These are phyloP conservation scores for Fraxinus sp. DNA, from an alignment of 305 asterid genomes.

Conservation along the genomic window DNA sequence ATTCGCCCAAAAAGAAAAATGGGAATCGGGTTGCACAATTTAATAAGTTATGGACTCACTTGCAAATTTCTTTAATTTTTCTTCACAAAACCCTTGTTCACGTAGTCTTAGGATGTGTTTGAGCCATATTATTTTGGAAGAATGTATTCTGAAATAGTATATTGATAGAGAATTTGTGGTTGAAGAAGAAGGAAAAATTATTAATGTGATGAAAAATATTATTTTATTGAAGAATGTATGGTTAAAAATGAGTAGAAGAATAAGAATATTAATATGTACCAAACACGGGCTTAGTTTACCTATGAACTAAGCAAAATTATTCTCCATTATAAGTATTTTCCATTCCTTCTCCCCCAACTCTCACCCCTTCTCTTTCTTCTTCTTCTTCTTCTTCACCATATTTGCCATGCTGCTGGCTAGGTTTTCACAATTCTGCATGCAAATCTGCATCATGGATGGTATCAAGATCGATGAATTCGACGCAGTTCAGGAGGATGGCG, in stretches of 20 bases:
- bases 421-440: conserved; percentile 4
- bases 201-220: too few species aligned
- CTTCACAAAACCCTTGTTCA: conserved; percentile 29
- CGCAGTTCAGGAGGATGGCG: neutral
- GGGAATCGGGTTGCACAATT: neutral
- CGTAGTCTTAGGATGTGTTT: conserved; percentile 16
- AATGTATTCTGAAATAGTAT: too few species aligned
- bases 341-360: conserved; percentile 13
- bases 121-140: too few species aligned
- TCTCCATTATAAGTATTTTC: conserved; percentile 24
- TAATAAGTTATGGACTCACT: neutral
- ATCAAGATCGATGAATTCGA: neutral
- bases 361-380: neutral
- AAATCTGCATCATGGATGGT: conserved; percentile 27
- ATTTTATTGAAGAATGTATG: too few species aligned
- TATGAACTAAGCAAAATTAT: conserved; percentile 34
- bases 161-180: too few species aligned
- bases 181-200: too few species aligned
- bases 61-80: neutral
- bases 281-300: conserved; percentile 20
- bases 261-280: too few species aligned
- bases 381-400: neutral
- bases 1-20: neutral
- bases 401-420: neutral
- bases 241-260: too few species aligned